These are phyloP conservation scores for Phyllosticta paracitricarpa DNA, from an alignment of 2,329 filamentous ascomycete genomes.

Conservation along the genomic window DNA sequence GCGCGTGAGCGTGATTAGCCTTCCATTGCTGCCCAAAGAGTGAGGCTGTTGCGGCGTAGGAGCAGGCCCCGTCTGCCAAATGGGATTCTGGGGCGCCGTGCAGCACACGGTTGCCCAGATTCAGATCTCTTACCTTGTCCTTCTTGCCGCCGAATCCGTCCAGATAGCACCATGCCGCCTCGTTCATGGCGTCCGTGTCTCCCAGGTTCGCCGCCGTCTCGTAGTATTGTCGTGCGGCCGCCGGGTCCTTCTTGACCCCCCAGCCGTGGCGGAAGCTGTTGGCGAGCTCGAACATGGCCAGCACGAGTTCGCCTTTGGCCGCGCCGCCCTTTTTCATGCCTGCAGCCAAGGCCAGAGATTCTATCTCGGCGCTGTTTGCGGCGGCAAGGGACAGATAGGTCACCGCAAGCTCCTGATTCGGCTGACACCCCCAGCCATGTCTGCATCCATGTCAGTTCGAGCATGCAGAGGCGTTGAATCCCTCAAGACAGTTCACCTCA, in stretches of 20 bases:
- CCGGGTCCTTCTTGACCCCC: constrained; percentile 77
- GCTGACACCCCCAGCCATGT: constrained; percentile 83
- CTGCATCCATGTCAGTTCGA: constrained; percentile 35
- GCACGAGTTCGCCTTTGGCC: constrained; percentile 89
- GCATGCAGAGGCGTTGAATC: neutral
- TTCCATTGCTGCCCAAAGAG: constrained; percentile 29
- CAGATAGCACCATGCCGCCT: constrained; percentile 89
- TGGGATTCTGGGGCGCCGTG: neutral
- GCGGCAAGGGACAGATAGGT: constrained; percentile 81
- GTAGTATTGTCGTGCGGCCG: constrained; percentile 85
- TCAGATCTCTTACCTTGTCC: constrained; percentile 72
- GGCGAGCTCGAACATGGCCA: constrained; percentile 91
- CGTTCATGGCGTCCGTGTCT: constrained; percentile 96
- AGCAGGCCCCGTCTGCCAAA: neutral
- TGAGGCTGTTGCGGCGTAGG: constrained; percentile 22
- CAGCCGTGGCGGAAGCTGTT: constrained; percentile 91
- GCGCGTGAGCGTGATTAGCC: constrained; percentile 20
- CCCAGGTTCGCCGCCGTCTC: constrained; percentile 95
- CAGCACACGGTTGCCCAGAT: neutral
- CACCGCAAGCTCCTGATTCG: constrained; percentile 63
- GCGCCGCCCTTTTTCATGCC: constrained; percentile 88
- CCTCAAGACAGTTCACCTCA: constrained; percentile 50
- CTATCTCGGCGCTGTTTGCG: constrained; percentile 78
- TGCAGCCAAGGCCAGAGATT: constrained; percentile 72
- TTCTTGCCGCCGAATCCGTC: constrained; percentile 97